Conservation (phyloP, 176 grass and related monocot genomes). For the maize (Zea mays) region Zm-B73-REFERENCE-NAM-5.0 NC_050105.1:10536001-10536500, state of each 20-base stretch:
- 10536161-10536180: constrained; percentile 55
- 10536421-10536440: constrained; percentile 94
- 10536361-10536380: constrained; percentile 78
- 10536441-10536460: constrained; percentile 46
- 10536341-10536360: constrained; percentile 82
- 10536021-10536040: too few relatives aligned
- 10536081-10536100: constrained; percentile 89
- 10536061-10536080: constrained; percentile 86
- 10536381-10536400: constrained; percentile 68
- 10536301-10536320: constrained; percentile 53
- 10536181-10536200: constrained; percentile 42
- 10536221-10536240: not conserved
- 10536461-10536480: not conserved
- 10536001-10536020: too few relatives aligned
- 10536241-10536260: not conserved
- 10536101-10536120: constrained; percentile 64
- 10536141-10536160: constrained; percentile 74
- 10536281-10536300: constrained; percentile 42
- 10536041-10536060: not conserved
- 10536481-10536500: not conserved
- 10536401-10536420: constrained; percentile 85
- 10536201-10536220: constrained; percentile 25
- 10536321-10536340: constrained; percentile 52
- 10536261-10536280: not conserved
- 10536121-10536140: constrained; percentile 90